These are phyloP conservation scores for Penicillium sp. DNA, from an alignment of 2,329 filamentous ascomycete genomes.

Conservation along the genomic window DNA sequence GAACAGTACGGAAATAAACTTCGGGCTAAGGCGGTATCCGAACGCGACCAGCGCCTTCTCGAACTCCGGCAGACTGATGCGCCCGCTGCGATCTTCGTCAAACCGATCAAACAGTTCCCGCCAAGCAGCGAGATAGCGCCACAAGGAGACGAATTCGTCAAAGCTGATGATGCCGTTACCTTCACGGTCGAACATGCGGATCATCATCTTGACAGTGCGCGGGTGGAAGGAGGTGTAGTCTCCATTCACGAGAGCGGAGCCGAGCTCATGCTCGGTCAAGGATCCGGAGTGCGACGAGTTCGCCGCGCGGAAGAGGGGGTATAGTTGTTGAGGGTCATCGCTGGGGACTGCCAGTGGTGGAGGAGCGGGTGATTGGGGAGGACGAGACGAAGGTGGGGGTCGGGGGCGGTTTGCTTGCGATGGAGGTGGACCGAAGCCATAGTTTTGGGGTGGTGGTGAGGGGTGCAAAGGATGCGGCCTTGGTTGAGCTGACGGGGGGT, in stretches of 20 bases:
- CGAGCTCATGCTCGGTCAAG: constrained; percentile 82
- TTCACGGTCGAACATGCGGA: constrained; percentile 97
- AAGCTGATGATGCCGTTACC: constrained; percentile 87
- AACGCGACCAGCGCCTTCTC: constrained; percentile 88
- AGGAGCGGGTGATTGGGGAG: constrained; percentile 65
- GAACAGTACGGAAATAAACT: constrained; percentile 84
- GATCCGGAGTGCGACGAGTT: constrained; percentile 77
- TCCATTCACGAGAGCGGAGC: constrained; percentile 89
- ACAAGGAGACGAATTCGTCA: constrained; percentile 93
- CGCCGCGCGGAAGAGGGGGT: constrained; percentile 85
- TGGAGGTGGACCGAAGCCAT: constrained; percentile 53
- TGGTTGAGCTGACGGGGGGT: background rate
- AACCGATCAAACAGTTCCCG: constrained; percentile 92
- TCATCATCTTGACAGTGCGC: constrained; percentile 98
- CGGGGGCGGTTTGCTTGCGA: constrained; percentile 55
- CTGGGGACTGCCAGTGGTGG: constrained; percentile 50
- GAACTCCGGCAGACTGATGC: constrained; percentile 84
- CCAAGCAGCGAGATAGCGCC: constrained; percentile 95
- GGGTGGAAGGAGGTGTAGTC: constrained; percentile 94
- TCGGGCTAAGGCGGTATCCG: constrained; percentile 82
- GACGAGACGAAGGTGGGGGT: constrained; percentile 59
- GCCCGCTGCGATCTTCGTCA: constrained; percentile 81
- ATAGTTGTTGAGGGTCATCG: constrained; percentile 62
- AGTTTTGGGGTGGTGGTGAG: constrained; percentile 47
- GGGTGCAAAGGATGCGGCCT: constrained; percentile 41